Conservation (phyloP, 2,329 filamentous ascomycete species). For the Fusarium sp. region DNA sequence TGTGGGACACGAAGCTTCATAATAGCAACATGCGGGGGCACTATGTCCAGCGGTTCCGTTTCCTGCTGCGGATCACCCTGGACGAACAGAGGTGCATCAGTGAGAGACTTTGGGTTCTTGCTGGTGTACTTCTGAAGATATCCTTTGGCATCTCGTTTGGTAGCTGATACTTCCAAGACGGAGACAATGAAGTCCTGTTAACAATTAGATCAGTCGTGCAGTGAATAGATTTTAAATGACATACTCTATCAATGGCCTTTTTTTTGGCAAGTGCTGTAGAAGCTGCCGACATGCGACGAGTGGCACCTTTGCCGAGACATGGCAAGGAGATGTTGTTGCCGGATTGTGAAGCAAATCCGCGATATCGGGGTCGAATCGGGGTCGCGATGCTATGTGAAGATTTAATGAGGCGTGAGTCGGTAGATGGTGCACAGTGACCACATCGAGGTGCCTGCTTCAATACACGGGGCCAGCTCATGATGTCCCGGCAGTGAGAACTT, state of each 20-base stretch:
- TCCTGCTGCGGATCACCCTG: constrained; percentile 42
- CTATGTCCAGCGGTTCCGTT: constrained; percentile 18
- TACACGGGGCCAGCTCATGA: constrained; percentile 52
- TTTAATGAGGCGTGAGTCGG: background rate
- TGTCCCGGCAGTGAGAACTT: constrained; percentile 13
- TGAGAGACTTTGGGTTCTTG: constrained; percentile 40
- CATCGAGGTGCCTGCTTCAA: constrained; percentile 50
- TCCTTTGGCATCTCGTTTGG: constrained; percentile 89
- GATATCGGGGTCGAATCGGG: constrained; percentile 12
- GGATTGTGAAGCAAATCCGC: constrained; percentile 23
- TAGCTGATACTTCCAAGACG: constrained; percentile 86
- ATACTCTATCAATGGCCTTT: constrained; percentile 46
- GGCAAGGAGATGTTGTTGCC: constrained; percentile 1
- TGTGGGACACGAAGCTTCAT: constrained; percentile 84
- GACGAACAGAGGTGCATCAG: constrained; percentile 46
- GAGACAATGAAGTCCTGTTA: constrained; percentile 83
- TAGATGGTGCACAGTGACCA: constrained; percentile 31
- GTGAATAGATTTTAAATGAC: background rate
- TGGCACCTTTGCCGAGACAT: constrained; percentile 22
- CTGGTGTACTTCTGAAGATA: constrained; percentile 85
- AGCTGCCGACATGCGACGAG: constrained; percentile 43
- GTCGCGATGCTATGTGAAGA: background rate
- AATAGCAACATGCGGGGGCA: constrained; percentile 72
- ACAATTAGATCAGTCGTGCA: constrained; percentile 12
- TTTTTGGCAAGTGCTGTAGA: constrained; percentile 44